Evolutionary conservation across 2,329 filamentous ascomycete species (phyloP).

Genomic region (Malbranchea cinnamomea): DNA sequence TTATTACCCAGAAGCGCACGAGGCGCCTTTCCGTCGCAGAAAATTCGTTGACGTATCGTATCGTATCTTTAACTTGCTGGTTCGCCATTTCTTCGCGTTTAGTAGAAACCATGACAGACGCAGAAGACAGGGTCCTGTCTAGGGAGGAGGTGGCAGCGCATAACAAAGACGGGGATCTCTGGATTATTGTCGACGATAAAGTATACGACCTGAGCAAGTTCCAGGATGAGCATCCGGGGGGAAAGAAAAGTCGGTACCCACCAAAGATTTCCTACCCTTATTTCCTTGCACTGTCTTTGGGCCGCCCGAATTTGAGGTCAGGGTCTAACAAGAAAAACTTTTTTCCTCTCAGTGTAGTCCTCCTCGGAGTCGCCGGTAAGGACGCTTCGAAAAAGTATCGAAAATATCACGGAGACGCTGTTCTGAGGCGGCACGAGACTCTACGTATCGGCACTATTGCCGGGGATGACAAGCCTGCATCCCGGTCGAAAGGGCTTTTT

Average conservation of each 20-base stretch:
- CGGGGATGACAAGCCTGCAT: too few relatives aligned
- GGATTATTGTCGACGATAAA: constrained; percentile 12
- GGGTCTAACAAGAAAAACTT: neutral
- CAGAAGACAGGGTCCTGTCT: too few relatives aligned
- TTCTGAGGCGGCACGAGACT: too few relatives aligned
- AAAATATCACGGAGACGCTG: constrained; percentile 48
- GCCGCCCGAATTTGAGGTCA: constrained; percentile 1
- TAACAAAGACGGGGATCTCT: constrained; percentile 25
- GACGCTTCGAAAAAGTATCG: constrained; percentile 55
- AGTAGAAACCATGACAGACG: too few relatives aligned
- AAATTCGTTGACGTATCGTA: too few relatives aligned
- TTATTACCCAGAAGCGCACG: too few relatives aligned
- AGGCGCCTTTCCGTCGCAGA: too few relatives aligned
- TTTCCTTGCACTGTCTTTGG: neutral
- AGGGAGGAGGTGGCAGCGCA: constrained; percentile 77
- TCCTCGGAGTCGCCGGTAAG: constrained; percentile 50
- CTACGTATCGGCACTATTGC: too few relatives aligned
- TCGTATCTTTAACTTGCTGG: too few relatives aligned
- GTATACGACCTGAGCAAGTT: constrained; percentile 12
- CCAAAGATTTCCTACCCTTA: constrained; percentile 1
- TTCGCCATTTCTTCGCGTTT: too few relatives aligned
- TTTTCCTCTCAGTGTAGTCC: constrained; percentile 30
- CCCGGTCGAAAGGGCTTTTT: too few relatives aligned
- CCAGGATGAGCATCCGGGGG: constrained; percentile 12
- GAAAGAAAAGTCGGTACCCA: constrained; percentile 11